phyloP scores from a whole-genome alignment of 2,329 filamentous ascomycete genomes.

The Talaromyces sp. region DNA sequence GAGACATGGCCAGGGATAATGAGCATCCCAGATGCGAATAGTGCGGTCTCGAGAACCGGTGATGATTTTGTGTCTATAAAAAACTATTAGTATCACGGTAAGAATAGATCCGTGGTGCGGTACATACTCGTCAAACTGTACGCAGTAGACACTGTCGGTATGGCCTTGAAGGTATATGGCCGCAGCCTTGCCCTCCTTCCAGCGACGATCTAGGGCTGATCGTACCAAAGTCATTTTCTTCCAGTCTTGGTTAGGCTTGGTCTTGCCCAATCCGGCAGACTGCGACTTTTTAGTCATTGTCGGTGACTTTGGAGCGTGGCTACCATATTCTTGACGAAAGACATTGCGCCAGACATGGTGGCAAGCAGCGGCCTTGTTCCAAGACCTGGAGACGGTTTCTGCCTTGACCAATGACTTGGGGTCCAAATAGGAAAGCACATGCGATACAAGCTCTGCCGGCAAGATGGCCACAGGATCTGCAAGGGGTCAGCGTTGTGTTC shows the following conservation, averaged over 20 bases:
- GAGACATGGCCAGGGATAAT: constrained; percentile 71
- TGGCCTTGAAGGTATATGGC: constrained; percentile 90
- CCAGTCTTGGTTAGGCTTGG: constrained; percentile 67
- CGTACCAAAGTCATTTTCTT: constrained; percentile 77
- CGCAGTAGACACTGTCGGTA: constrained; percentile 92
- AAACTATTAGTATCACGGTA: background rate
- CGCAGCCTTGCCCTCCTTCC: constrained; percentile 72
- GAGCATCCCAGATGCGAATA: constrained; percentile 93
- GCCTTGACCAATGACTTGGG: constrained; percentile 50
- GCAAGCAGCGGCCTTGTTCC: constrained; percentile 52
- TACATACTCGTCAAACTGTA: constrained; percentile 91
- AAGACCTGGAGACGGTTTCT: constrained; percentile 53
- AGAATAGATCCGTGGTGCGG: too few species aligned
- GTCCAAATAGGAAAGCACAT: constrained; percentile 57
- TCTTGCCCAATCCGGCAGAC: constrained; percentile 50
- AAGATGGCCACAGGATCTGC: constrained; percentile 51
- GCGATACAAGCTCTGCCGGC: constrained; percentile 55
- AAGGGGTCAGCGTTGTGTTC: background rate
- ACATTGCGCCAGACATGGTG: constrained; percentile 58
- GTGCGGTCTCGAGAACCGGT: constrained; percentile 94
- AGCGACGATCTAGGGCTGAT: constrained; percentile 69
- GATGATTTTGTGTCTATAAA: constrained; percentile 76
- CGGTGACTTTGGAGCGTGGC: constrained; percentile 33
- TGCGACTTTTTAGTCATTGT: constrained; percentile 39
- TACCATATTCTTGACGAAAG: constrained; percentile 53